A percentile compares a stretch with the other conserved stretches of the same genome.
Evolutionary conservation across 805 yeast species (phyloP).

Genomic region (Saturnispora hagleri): DNA sequence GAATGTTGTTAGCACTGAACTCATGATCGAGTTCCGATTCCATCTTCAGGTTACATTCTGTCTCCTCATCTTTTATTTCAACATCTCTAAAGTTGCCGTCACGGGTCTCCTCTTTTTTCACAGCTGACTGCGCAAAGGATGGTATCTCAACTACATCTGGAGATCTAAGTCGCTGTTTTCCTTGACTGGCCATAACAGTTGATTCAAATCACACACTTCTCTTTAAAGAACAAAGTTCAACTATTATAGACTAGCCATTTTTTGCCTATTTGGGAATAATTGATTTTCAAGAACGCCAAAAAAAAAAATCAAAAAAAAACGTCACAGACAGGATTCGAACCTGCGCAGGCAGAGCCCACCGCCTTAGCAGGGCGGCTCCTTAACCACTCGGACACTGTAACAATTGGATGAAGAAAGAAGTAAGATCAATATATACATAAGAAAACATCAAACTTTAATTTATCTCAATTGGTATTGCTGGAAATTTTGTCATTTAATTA

Average conservation of each 20-base stretch:
- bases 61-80: not conserved
- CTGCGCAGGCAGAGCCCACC: constrained; percentile 93
- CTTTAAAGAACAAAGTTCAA: not conserved
- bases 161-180: not conserved
- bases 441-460: no score
- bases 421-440: no score
- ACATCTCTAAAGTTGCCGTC: not conserved
- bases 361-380: constrained; percentile 79
- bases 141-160: not conserved
- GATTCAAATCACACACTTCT: not conserved
- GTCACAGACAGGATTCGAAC: constrained; percentile 99
- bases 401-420: constrained; percentile 14
- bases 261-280: not conserved
- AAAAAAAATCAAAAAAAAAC: constrained; percentile 35
- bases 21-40: not conserved
- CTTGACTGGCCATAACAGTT: not conserved
- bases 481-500: no score
- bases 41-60: not conserved
- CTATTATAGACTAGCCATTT: not conserved
- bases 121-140: not conserved
- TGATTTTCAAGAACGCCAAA: not conserved
- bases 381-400: constrained; percentile 69
- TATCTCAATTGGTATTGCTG: no score
- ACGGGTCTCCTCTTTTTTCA: not conserved
- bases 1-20: not conserved